Base-by-base conservation (phyloP, 352 stramenopile genomes). In the Globisporangium spiculum region DNA sequence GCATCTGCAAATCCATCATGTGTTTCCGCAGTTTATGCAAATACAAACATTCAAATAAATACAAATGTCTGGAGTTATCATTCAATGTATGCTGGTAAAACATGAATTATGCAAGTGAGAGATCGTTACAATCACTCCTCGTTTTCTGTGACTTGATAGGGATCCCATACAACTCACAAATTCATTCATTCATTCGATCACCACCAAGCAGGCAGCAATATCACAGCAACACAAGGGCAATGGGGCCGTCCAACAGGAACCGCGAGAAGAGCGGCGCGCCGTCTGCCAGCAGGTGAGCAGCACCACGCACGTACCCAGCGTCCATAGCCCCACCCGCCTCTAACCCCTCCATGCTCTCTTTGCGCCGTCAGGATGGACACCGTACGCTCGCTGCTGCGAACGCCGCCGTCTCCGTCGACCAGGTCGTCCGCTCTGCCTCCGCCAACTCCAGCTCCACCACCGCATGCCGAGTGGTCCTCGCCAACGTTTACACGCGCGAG, bases 401-500 rank as follows among this genome's bases (percentile, higher is more conserved):
- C 73, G 24, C 67, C 68, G 46, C 26, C 68, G 36, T 66, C 53
- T 6, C 72, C 69, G 9, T 68, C 67, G 6, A 55, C 60, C 41
- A 63, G 36, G 50, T 32, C 52, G 14, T 24, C 48, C 36, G 20
- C 32, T 22, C 16, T 16, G 26, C 53, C 52, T n/a, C 46, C 22
- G 16, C 7, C 36, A 38, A 53, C 61, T 48, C 9, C 36, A 44
- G 4, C 63, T 8, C 22, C 32, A 61, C 3, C 22, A 4, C 36
- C 54, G 36, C 53, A 69, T 24, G 63, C 63, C 18, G 70, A 68
- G 58, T 84, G 76, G 75, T 71, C 83, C 10, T 79, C 81, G 3
- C 76, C 76, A 3, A 75, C 72, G 26, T 78, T 68, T 57, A 74
- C 80, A 14, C 81, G 77, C 8, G 66, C 71, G 16, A 72, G 79